Base-by-base conservation (phyloP, 495 filamentous ascomycete species). In the Penicillium argentinense region DNA sequence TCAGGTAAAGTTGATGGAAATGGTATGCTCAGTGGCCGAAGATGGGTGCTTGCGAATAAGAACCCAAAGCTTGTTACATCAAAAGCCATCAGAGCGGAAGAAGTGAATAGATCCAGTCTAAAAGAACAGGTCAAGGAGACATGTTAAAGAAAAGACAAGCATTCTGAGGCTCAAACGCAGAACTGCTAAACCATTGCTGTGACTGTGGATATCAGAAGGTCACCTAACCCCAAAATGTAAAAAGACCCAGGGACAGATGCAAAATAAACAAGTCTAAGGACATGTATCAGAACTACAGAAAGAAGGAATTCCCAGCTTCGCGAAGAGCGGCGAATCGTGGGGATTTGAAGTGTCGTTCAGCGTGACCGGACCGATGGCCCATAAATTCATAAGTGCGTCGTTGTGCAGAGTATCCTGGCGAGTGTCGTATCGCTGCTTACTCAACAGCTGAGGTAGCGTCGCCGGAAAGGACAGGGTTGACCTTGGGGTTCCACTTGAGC, bases 401-500 rank as follows among this genome's bases (percentile, higher is more conserved):
- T 47, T 36, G 45, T 39, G 17, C 14, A 25, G 37, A 11, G 17
- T 11, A 18, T 19, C 3, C 8, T 11, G 21, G 33, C 17, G 24
- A 11, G n/a, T 11, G 12, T 6, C 18, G 29, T 32, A n/a, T 14
- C 19, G 3, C 39, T 42, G 30, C 58, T 64, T 78, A 79, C 62
- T 81, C 77, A 43, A 84, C 66, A 36, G 80, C 80, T 39, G 73
- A 78, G 38, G 55, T 45, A 57, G 64, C 63, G 47, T 79, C 72
- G 21, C 76, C 79, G 67, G 79, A 70, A 9, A 79, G 64, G n/a
- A 86, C 78, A 14, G 82, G 83, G 68, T 86, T 88, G 48, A 86
- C 73, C 64, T 75, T 75, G 44, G 71, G 70, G 59, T 74, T 73
- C 72, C 76, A 80, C 62, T 78, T 75, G 55, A 79, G 72, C 67